These are phyloP conservation scores for Triticum monococcum DNA, from an alignment of 176 grass and related monocot genomes.

Conservation along the genomic window DNA sequence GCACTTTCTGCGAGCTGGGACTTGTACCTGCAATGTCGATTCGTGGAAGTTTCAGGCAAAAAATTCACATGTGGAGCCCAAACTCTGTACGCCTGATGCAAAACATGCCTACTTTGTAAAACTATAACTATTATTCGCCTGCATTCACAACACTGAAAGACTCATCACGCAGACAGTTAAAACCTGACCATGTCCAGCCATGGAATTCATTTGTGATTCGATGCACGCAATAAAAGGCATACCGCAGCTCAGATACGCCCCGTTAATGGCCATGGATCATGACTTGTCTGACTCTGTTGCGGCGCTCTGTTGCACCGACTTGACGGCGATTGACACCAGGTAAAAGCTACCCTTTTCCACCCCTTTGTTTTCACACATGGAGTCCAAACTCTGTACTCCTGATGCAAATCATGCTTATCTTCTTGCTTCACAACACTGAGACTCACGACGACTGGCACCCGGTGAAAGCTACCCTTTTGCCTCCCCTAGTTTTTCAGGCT, in stretches of 20 bases:
- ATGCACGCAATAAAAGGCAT: not conserved
- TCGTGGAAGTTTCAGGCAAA: not conserved
- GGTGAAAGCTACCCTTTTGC: no score
- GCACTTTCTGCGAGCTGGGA: conserved; percentile 28
- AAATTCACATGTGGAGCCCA: not conserved
- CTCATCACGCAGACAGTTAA: not conserved
- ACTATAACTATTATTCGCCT: not conserved
- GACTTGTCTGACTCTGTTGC: no score
- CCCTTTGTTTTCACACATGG: not conserved
- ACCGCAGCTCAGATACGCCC: no score
- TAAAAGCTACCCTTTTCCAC: no score
- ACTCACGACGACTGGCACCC: not conserved
- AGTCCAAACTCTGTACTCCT: not conserved
- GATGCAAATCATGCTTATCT: not conserved
- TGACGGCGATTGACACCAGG: no score
- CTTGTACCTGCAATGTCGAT: conserved; percentile 24
- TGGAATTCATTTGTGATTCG: not conserved
- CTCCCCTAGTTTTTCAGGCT: not conserved
- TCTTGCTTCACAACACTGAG: not conserved
- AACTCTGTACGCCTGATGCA: not conserved
- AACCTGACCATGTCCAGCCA: not conserved
- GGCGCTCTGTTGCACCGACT: no score
- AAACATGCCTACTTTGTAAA: not conserved
- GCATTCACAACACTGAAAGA: not conserved
- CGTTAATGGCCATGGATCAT: no score